These are phyloP conservation scores for Nemania sp. DNA, from an alignment of 2,329 filamentous ascomycete genomes.

Conservation along the genomic window DNA sequence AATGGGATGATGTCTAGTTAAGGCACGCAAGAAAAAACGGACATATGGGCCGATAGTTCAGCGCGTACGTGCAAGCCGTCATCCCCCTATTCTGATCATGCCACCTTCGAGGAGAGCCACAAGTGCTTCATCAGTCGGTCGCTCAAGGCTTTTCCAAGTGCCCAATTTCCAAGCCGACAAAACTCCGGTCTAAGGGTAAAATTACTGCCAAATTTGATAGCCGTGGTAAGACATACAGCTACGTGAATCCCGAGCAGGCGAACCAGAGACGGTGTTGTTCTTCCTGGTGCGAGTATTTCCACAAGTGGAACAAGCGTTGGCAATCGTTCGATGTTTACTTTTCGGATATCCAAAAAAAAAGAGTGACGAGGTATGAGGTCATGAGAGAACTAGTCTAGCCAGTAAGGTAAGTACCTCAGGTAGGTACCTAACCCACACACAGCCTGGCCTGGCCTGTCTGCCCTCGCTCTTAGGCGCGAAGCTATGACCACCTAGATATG, in stretches of 20 bases:
- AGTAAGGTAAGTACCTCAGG: neutral
- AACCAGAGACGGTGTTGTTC: slow-evolving; percentile 16
- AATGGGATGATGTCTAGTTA: slow-evolving; percentile 20
- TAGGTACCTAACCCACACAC: neutral
- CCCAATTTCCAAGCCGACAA: slow-evolving; percentile 16
- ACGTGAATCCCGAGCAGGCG: neutral
- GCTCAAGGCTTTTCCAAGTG: neutral
- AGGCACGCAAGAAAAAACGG: slow-evolving; percentile 21
- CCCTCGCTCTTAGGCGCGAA: too few species aligned
- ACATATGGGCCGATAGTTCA: slow-evolving; percentile 43
- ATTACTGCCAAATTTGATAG: neutral
- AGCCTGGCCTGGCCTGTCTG: neutral
- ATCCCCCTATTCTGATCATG: slow-evolving; percentile 43
- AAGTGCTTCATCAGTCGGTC: slow-evolving; percentile 20
- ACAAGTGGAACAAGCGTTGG: slow-evolving; percentile 43
- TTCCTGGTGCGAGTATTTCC: slow-evolving; percentile 33
- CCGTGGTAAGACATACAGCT: neutral
- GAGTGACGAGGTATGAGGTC: slow-evolving; percentile 43
- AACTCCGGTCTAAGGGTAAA: neutral
- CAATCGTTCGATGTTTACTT: slow-evolving; percentile 45
- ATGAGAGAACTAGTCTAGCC: slow-evolving; percentile 35
- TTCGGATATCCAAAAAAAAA: slow-evolving; percentile 6
- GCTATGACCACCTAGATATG: slow-evolving; percentile 29
- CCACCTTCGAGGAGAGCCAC: slow-evolving; percentile 35
- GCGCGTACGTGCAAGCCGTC: slow-evolving; percentile 30